phyloP scores from a whole-genome alignment of 2,329 filamentous ascomycete genomes.

The Botryotinia globosa region DNA sequence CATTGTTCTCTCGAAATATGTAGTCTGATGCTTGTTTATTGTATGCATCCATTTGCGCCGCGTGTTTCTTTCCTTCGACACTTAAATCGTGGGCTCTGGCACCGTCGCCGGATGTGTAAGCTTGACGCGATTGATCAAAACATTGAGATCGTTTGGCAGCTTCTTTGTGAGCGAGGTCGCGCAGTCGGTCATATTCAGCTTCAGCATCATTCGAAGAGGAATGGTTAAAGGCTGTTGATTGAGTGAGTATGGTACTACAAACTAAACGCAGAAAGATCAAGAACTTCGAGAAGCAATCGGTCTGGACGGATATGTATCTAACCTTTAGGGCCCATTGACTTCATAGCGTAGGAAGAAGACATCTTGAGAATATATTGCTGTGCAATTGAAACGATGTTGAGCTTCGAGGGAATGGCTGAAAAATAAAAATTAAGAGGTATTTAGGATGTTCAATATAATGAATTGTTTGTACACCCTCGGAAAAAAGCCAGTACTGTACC shows the following conservation, averaged over 20 bases:
- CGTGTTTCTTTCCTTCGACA: conserved; percentile 81
- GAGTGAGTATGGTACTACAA: neutral
- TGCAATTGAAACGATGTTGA: neutral
- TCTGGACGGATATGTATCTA: neutral
- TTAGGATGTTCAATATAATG: neutral
- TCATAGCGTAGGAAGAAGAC: conserved; percentile 46
- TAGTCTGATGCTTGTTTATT: conserved; percentile 89
- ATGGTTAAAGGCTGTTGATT: conserved; percentile 69
- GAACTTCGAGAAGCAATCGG: neutral
- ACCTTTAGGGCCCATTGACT: conserved; percentile 46
- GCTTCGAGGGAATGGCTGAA: neutral
- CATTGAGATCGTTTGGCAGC: conserved; percentile 73
- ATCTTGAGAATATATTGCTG: conserved; percentile 40
- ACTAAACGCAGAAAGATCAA: neutral
- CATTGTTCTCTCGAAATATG: conserved; percentile 96
- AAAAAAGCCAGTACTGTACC: neutral
- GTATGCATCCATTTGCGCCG: conserved; percentile 78
- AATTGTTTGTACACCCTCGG: neutral
- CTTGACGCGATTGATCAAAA: conserved; percentile 71
- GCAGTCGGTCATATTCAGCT: conserved; percentile 87
- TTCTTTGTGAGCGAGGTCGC: conserved; percentile 78
- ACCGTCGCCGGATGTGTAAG: conserved; percentile 81
- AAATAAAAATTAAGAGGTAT: neutral
- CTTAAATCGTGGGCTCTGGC: conserved; percentile 75
- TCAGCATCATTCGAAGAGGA: conserved; percentile 65